Evolutionary conservation across 1,284 basidiomycete species (phyloP).

Genomic region (Sanghuangporus weigelae): DNA sequence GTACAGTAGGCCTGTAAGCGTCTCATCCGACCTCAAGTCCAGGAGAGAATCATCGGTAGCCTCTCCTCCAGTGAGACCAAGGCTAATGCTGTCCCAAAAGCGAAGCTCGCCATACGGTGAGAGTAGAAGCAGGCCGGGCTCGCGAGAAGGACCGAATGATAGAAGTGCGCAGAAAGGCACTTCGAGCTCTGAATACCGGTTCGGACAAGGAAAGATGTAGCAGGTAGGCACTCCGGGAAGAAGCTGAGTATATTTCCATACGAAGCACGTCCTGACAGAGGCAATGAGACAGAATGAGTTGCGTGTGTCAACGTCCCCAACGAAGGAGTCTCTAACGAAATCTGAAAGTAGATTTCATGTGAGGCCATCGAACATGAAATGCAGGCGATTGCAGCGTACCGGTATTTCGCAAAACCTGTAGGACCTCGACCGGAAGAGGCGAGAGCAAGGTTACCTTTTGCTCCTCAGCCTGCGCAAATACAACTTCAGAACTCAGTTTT

Average conservation of each 20-base stretch:
- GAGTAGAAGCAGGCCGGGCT: constrained; percentile 72
- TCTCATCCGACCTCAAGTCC: constrained; percentile 51
- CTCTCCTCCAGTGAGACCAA: constrained; percentile 76
- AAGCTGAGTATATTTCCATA: constrained; percentile 75
- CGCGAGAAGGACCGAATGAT: constrained; percentile 60
- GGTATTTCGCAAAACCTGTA: constrained; percentile 60
- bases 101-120: constrained; percentile 59
- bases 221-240: constrained; percentile 67
- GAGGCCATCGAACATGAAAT: background rate
- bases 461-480: constrained; percentile 72
- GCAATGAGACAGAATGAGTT: constrained; percentile 72
- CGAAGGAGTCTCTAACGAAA: constrained; percentile 59
- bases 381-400: constrained; percentile 36
- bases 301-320: constrained; percentile 61
- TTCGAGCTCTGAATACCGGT: constrained; percentile 34
- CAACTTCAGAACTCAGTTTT: constrained; percentile 38
- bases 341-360: constrained; percentile 40
- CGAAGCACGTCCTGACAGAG: constrained; percentile 69
- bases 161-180: constrained; percentile 66
- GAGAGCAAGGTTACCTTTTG: constrained; percentile 65
- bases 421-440: constrained; percentile 65
- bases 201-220: constrained; percentile 74
- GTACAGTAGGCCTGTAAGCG: constrained; percentile 58
- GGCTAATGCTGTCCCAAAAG: constrained; percentile 78
- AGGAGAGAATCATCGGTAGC: constrained; percentile 51